These are phyloP conservation scores for Vitellaria paradoxa DNA, from an alignment of 179 eudicot species.

Conservation along the genomic window DNA sequence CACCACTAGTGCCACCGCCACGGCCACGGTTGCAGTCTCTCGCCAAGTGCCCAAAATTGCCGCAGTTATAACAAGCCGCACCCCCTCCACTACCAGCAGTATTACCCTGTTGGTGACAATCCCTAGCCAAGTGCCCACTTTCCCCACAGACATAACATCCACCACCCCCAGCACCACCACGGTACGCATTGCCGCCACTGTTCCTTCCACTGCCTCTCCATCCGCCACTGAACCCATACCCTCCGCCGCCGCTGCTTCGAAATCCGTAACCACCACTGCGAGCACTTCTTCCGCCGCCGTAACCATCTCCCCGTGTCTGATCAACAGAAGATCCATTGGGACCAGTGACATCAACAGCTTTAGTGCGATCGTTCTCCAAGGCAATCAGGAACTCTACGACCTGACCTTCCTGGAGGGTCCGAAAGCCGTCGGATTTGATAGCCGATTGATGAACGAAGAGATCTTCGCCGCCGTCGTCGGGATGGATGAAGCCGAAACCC, in stretches of 20 bases:
- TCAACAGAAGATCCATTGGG: conserved; percentile 35
- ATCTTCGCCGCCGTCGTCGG: conserved; percentile 51
- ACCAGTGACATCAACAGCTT: conserved; percentile 63
- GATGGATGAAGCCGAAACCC: conserved; percentile 74
- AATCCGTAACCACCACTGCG: conserved; percentile 1
- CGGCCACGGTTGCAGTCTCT: conserved; percentile 31
- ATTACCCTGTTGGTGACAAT: conserved; percentile 22
- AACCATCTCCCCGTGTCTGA: conserved; percentile 11
- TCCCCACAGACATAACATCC: conserved; percentile 36
- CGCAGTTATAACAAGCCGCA: conserved; percentile 42
- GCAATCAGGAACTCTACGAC: conserved; percentile 50
- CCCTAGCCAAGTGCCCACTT: conserved; percentile 45
- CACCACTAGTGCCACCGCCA: conserved; percentile 19
- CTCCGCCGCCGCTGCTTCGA: background rate
- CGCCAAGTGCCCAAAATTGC: conserved; percentile 42
- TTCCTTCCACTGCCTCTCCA: background rate
- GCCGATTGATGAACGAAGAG: conserved; percentile 66
- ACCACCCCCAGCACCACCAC: conserved; percentile 21
- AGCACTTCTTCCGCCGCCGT: conserved; percentile 13
- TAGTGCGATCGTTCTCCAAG: conserved; percentile 28
- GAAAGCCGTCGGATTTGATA: conserved; percentile 60
- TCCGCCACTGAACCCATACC: conserved; percentile 10
- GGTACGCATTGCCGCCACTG: conserved; percentile 7
- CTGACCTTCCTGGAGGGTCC: conserved; percentile 42
- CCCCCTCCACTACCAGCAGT: conserved; percentile 22